A percentile compares a stretch with the other conserved stretches of the same genome.
These are phyloP conservation scores for Nemania bipapillata DNA, from an alignment of 2,329 filamentous ascomycete genomes.

Conservation along the genomic window DNA sequence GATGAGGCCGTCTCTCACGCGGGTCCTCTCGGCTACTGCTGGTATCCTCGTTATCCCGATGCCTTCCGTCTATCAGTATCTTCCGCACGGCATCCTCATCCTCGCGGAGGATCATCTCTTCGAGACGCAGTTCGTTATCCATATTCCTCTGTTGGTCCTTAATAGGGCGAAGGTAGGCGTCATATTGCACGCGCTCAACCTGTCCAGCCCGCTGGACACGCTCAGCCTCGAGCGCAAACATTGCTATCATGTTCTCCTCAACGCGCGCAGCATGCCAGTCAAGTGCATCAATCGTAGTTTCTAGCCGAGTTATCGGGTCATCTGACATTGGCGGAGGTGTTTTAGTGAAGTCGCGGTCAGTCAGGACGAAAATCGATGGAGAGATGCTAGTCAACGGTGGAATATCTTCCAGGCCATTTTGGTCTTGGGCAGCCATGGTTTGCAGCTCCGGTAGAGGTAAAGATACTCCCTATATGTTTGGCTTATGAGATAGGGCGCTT, in stretches of 20 bases:
- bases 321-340: constrained; percentile 41
- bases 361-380: constrained; percentile 46
- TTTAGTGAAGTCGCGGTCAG: constrained; percentile 45
- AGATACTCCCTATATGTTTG: background rate
- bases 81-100: constrained; percentile 12
- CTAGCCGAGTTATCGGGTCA: constrained; percentile 34
- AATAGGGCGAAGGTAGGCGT: constrained; percentile 20
- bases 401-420: constrained; percentile 38
- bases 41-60: background rate
- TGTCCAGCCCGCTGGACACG: constrained; percentile 27
- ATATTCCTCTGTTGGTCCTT: background rate
- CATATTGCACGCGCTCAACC: constrained; percentile 20
- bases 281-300: constrained; percentile 37
- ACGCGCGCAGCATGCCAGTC: constrained; percentile 45
- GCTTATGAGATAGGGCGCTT: background rate
- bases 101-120: constrained; percentile 29
- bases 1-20: constrained; percentile 6
- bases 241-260: constrained; percentile 44
- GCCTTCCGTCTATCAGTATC: constrained; percentile 4
- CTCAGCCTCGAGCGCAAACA: constrained; percentile 38
- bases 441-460: background rate
- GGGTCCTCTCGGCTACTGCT: constrained; percentile 1
- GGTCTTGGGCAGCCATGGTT: constrained; percentile 26
- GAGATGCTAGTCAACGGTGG: constrained; percentile 40
- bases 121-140: constrained; percentile 21